These are phyloP conservation scores for Hansenula lynferdii DNA, from an alignment of 1,139 yeast genomes.

Conservation along the genomic window DNA sequence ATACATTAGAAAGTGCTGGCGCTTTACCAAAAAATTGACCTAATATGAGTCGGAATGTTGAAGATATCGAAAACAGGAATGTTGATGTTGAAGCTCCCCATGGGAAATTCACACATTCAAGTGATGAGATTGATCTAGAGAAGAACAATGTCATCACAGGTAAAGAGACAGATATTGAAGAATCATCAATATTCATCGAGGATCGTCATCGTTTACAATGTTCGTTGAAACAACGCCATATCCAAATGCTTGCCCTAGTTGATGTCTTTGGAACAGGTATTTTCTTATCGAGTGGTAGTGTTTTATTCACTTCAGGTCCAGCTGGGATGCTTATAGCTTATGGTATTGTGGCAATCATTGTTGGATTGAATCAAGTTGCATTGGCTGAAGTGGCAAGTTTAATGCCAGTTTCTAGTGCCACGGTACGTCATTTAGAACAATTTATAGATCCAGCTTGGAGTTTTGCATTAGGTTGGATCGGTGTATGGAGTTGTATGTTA, in stretches of 20 bases:
- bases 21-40: neutral
- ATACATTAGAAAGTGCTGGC: neutral
- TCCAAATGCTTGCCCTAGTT: constrained; percentile 26
- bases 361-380: constrained; percentile 22
- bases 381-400: constrained; percentile 25
- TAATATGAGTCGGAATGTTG: neutral
- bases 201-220: constrained; percentile 21
- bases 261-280: constrained; percentile 20
- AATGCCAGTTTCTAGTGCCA: constrained; percentile 25
- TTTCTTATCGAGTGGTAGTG: constrained; percentile 44
- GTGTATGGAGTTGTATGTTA: constrained; percentile 47
- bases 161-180: neutral
- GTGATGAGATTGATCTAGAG: neutral
- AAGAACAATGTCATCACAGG: neutral
- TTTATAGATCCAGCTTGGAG: constrained; percentile 60
- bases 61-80: neutral
- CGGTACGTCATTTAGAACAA: constrained; percentile 23
- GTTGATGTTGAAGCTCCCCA: no score
- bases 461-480: constrained; percentile 70
- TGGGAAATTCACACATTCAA: neutral
- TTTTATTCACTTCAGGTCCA: constrained; percentile 47
- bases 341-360: constrained; percentile 40
- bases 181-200: constrained; percentile 17
- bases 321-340: constrained; percentile 44
- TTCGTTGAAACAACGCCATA: constrained; percentile 23